These are phyloP conservation scores for Corniculantispora saksenae DNA, from an alignment of 2,329 filamentous ascomycete genomes.

Conservation along the genomic window DNA sequence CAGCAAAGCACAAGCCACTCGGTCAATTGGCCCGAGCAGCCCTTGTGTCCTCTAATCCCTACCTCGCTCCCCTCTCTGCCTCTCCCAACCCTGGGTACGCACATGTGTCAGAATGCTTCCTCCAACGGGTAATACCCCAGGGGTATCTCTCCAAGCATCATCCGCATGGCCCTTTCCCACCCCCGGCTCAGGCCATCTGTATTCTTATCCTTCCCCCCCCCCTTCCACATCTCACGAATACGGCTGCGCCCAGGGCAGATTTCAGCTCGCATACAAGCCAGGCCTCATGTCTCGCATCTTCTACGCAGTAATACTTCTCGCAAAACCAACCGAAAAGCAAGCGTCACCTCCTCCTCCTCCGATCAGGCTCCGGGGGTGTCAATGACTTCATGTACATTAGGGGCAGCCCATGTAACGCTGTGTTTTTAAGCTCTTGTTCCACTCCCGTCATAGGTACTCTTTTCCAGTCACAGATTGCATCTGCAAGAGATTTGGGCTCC, in stretches of 20 bases:
- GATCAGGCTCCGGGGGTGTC: not conserved
- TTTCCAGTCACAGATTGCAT: not conserved
- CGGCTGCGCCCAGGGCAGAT: not conserved
- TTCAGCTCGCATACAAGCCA: not conserved
- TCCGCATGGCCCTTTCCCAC: too few species aligned
- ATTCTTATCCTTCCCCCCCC: conserved; percentile 11
- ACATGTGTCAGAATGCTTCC: conserved; percentile 4
- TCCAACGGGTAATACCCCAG: not conserved
- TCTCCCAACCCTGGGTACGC: not conserved
- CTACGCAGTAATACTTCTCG: not conserved
- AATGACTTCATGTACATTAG: not conserved
- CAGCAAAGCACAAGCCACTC: conserved; percentile 12
- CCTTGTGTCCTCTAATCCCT: not conserved
- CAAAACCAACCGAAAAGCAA: not conserved
- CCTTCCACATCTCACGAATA: not conserved
- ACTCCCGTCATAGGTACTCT: not conserved
- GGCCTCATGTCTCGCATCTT: conserved; percentile 1
- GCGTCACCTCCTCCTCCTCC: not conserved
- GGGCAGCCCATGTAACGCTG: not conserved
- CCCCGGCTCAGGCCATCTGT: not conserved
- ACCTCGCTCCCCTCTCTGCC: too few species aligned
- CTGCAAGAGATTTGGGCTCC: not conserved
- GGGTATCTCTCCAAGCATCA: not conserved
- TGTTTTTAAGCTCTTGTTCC: conserved; percentile 6
- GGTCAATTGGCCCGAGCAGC: conserved; percentile 5